Percentiles rank a stretch among this genome's conserved stretches.
These are phyloP conservation scores for Buxus sempervirens DNA, from an alignment of 164 flowering plant species.

Conservation along the genomic window DNA sequence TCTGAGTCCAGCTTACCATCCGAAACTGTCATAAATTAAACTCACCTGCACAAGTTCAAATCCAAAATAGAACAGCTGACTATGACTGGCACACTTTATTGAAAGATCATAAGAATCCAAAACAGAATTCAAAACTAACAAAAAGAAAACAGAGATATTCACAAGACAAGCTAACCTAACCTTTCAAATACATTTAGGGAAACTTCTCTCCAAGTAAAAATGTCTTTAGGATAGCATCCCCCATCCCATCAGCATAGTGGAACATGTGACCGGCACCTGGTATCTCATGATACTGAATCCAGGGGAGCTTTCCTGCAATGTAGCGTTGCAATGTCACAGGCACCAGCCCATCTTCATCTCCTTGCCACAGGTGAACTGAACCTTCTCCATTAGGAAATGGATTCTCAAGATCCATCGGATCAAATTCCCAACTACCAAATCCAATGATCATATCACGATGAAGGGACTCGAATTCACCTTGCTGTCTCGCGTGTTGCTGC, in stretches of 20 bases:
- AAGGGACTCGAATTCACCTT: constrained; percentile 57
- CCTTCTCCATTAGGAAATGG: constrained; percentile 61
- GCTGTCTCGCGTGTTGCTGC: constrained; percentile 51
- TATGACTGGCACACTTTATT: not conserved
- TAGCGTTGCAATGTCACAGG: constrained; percentile 47
- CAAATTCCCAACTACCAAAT: constrained; percentile 70
- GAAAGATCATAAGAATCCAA: not conserved
- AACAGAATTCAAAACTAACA: not conserved
- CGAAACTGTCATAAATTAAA: too few relatives aligned
- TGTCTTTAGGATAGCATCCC: constrained; percentile 15
- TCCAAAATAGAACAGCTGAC: too few relatives aligned
- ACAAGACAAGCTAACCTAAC: not conserved
- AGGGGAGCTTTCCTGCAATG: constrained; percentile 52
- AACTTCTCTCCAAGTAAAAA: constrained; percentile 14
- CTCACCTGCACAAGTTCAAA: too few relatives aligned
- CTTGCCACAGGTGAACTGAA: constrained; percentile 78
- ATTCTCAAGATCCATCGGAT: constrained; percentile 55
- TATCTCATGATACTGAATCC: constrained; percentile 70
- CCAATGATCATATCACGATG: constrained; percentile 56
- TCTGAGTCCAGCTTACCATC: too few relatives aligned
- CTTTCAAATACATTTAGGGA: not conserved
- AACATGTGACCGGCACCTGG: constrained; percentile 56
- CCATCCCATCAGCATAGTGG: constrained; percentile 36
- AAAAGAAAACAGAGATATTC: not conserved
- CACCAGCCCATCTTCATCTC: constrained; percentile 58